These are phyloP conservation scores for Talinum fruticosum DNA, from an alignment of 148 eudicot genomes.

Conservation along the genomic window DNA sequence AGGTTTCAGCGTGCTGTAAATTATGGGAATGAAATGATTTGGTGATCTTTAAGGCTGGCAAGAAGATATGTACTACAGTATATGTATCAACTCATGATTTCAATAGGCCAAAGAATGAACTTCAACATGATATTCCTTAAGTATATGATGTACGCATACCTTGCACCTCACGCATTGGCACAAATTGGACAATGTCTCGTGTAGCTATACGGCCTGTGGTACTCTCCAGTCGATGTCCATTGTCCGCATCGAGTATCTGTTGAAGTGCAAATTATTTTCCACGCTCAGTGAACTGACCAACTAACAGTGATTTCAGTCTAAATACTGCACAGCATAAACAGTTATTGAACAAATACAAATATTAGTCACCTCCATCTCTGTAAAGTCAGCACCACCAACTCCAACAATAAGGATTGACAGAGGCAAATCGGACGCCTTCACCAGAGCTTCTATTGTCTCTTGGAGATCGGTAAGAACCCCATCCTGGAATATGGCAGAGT, in stretches of 20 bases:
- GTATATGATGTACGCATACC: conserved; percentile 37
- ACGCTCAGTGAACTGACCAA: background rate
- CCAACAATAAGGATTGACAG: conserved; percentile 87
- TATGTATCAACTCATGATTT: too few species aligned
- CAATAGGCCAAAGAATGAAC: too few species aligned
- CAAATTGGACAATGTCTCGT: conserved; percentile 91
- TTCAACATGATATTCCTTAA: background rate
- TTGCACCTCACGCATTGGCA: conserved; percentile 82
- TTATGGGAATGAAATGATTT: too few species aligned
- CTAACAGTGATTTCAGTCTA: background rate
- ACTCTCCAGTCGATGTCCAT: conserved; percentile 71
- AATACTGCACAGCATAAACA: background rate
- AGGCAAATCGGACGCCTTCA: conserved; percentile 84
- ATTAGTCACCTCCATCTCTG: conserved; percentile 70
- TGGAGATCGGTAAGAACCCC: conserved; percentile 87
- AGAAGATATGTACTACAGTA: too few species aligned
- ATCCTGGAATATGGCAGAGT: conserved; percentile 44
- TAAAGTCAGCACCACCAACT: conserved; percentile 87
- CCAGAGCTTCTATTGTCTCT: conserved; percentile 76
- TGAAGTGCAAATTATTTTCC: conserved; percentile 3
- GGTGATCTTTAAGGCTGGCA: too few species aligned
- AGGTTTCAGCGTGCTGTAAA: too few species aligned
- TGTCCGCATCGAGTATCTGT: conserved; percentile 92
- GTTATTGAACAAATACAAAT: too few species aligned
- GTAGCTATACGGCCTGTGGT: conserved; percentile 81